A percentile compares a stretch with the other conserved stretches of the same genome.
phyloP scores from a whole-genome alignment of 2,329 filamentous ascomycete species.

The Achaetomium macrosporum region DNA sequence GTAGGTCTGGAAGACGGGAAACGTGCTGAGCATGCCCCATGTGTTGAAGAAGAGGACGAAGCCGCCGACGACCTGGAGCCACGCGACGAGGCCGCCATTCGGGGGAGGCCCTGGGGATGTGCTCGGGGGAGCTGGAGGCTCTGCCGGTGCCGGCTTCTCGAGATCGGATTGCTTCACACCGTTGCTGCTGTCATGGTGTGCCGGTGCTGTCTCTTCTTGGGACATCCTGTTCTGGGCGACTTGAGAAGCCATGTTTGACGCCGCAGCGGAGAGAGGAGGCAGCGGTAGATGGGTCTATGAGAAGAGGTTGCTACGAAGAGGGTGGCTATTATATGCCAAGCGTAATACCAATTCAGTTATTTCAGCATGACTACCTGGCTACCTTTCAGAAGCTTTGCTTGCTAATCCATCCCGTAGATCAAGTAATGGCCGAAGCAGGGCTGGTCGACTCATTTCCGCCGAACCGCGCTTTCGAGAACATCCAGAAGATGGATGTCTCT shows the following conservation, averaged over 20 bases:
- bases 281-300: too few species aligned
- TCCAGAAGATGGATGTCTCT: too few species aligned
- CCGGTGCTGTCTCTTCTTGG: background rate
- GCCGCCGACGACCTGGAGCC: slow-evolving; percentile 47
- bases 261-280: too few species aligned
- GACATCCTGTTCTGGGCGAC: background rate
- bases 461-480: too few species aligned
- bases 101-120: slow-evolving; percentile 17
- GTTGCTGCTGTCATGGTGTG: background rate
- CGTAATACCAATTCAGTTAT: too few species aligned
- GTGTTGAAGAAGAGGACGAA: slow-evolving; percentile 53
- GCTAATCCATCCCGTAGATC: too few species aligned
- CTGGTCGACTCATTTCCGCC: too few species aligned
- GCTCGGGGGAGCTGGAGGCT: background rate
- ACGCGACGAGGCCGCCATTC: slow-evolving; percentile 49
- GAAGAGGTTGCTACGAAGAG: too few species aligned
- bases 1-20: slow-evolving; percentile 48
- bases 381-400: too few species aligned
- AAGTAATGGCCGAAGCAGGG: too few species aligned
- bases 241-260: background rate
- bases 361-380: too few species aligned
- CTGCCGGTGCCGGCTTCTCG: background rate
- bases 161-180: background rate
- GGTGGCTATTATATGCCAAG: too few species aligned
- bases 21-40: slow-evolving; percentile 51